A percentile compares a stretch with the other conserved stretches of the same genome.
phyloP scores from a whole-genome alignment of 2,329 filamentous ascomycete genomes.

The Sarocladiaceae sp. region DNA sequence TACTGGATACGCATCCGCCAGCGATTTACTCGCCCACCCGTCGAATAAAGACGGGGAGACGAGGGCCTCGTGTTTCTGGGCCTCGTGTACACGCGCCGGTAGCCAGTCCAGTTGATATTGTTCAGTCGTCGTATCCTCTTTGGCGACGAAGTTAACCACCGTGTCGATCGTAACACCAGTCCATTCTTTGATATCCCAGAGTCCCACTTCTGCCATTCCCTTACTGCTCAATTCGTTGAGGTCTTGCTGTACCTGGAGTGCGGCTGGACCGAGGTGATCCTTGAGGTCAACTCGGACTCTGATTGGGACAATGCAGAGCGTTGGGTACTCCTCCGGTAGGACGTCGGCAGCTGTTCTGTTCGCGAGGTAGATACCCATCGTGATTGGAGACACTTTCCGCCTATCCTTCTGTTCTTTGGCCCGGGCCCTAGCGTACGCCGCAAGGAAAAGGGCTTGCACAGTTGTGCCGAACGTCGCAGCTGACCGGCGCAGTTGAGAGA shows the following conservation, averaged over 20 bases:
- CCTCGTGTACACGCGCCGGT: slow-evolving; percentile 14
- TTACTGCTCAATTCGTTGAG: slow-evolving; percentile 51
- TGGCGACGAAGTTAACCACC: slow-evolving; percentile 74
- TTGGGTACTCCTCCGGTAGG: slow-evolving; percentile 53
- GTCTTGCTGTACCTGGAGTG: slow-evolving; percentile 55
- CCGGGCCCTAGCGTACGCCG: slow-evolving; percentile 51
- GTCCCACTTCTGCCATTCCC: slow-evolving; percentile 48
- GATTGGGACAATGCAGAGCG: slow-evolving; percentile 73
- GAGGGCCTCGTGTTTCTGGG: too few relatives aligned
- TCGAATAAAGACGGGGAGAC: too few relatives aligned
- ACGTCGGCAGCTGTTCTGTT: slow-evolving; percentile 57
- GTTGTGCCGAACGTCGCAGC: slow-evolving; percentile 25
- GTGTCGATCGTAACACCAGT: slow-evolving; percentile 63
- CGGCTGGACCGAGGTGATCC: neutral
- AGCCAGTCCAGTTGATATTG: slow-evolving; percentile 19
- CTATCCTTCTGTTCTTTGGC: too few relatives aligned
- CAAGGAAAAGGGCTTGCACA: slow-evolving; percentile 70
- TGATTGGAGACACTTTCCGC: too few relatives aligned
- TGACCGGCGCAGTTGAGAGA: neutral
- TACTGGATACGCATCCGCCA: slow-evolving; percentile 25
- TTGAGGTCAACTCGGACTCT: slow-evolving; percentile 34
- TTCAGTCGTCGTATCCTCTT: slow-evolving; percentile 15
- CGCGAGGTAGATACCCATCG: slow-evolving; percentile 78
- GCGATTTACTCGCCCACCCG: slow-evolving; percentile 18
- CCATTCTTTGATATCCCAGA: slow-evolving; percentile 70